phyloP scores from a whole-genome alignment of 1,284 basidiomycete genomes.

The Sphagnurus paluster region DNA sequence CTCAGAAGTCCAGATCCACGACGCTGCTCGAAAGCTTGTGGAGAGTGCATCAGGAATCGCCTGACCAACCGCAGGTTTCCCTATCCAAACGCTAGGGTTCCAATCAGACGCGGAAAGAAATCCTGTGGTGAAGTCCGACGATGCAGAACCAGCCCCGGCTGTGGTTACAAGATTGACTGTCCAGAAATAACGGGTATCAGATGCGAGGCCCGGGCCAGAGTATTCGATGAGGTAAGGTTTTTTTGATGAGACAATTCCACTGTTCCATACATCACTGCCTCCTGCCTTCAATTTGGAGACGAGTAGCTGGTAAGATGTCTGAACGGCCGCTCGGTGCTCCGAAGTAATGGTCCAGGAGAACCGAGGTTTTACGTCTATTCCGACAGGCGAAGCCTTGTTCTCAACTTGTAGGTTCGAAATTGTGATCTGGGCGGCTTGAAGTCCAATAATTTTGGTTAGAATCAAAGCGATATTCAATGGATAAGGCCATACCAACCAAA shows the following conservation, averaged over 20 bases:
- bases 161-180: constrained; percentile 23
- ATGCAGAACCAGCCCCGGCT: constrained; percentile 22
- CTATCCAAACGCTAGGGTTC: constrained; percentile 28
- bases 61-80: constrained; percentile 19
- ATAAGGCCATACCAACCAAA: neutral
- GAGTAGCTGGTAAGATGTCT: constrained; percentile 24
- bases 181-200: constrained; percentile 29
- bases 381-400: constrained; percentile 19
- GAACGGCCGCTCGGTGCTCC: constrained; percentile 15
- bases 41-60: constrained; percentile 14
- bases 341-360: constrained; percentile 28
- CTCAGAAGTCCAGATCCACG: constrained; percentile 35
- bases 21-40: constrained; percentile 20
- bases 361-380: constrained; percentile 23
- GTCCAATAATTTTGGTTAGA: neutral
- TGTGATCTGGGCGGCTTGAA: constrained; percentile 12
- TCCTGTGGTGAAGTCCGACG: constrained; percentile 28
- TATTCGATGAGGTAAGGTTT: constrained; percentile 25
- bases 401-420: constrained; percentile 21
- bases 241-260: constrained; percentile 21
- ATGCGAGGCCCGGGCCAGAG: constrained; percentile 22
- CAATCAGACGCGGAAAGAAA: constrained; percentile 24
- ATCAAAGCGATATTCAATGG: neutral
- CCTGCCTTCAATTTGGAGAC: constrained; percentile 21
- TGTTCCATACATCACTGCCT: constrained; percentile 25